Evolutionary conservation across 1,284 basidiomycete genomes (phyloP).

Genomic region (Apiotrichum laibachii): DNA sequence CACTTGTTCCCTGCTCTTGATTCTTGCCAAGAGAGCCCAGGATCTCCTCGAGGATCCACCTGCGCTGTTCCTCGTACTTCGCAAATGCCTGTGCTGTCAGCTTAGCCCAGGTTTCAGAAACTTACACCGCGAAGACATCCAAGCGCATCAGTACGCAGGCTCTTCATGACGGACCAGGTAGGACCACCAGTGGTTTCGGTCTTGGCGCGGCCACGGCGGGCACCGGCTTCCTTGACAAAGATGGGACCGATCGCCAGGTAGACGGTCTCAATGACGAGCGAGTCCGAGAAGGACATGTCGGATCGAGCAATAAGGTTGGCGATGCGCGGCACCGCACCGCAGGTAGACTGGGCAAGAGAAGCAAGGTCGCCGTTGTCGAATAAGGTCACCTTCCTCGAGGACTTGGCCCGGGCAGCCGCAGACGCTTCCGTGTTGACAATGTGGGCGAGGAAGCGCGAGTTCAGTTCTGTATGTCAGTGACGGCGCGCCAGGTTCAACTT

Average conservation of each 20-base stretch:
- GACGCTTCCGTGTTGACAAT: constrained; percentile 56
- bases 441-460: constrained; percentile 58
- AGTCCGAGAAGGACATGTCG: constrained; percentile 73
- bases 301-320: constrained; percentile 46
- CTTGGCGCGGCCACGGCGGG: constrained; percentile 52
- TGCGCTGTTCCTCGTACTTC: constrained; percentile 79
- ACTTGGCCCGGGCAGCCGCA: constrained; percentile 34
- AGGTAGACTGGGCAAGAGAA: constrained; percentile 64
- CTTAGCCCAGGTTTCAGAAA: constrained; percentile 14
- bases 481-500: constrained; percentile 13
- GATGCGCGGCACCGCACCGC: constrained; percentile 50
- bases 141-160: constrained; percentile 74
- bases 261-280: constrained; percentile 82
- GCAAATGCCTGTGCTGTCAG: constrained; percentile 68
- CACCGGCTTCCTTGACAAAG: constrained; percentile 69
- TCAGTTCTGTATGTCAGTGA: constrained; percentile 25
- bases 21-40: constrained; percentile 82
- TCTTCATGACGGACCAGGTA: constrained; percentile 61
- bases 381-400: constrained; percentile 12
- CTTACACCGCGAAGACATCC: constrained; percentile 76
- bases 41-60: constrained; percentile 96
- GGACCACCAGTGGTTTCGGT: constrained; percentile 59
- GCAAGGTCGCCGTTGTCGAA: constrained; percentile 57
- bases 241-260: constrained; percentile 90
- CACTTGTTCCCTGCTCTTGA: constrained; percentile 77